A percentile compares a stretch with the other conserved stretches of the same genome.
These are phyloP conservation scores for Lactarius hengduanensis DNA, from an alignment of 768 basidiomycete genomes.

Conservation along the genomic window DNA sequence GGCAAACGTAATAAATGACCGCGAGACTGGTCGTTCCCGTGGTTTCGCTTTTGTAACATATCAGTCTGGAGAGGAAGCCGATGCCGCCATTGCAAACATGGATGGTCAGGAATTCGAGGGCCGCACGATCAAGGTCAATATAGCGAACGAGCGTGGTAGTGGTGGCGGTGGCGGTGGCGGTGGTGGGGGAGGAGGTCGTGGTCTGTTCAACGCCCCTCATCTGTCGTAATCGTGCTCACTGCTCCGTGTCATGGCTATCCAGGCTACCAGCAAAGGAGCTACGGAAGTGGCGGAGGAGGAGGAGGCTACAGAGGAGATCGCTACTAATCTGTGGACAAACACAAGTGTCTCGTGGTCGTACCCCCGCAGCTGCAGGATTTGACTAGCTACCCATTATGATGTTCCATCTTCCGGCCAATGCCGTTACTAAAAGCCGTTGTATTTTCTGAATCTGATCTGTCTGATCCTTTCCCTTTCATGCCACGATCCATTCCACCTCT, in stretches of 20 bases:
- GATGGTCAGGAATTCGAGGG: slow-evolving; percentile 95
- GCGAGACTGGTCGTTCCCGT: slow-evolving; percentile 93
- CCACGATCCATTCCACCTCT: neutral
- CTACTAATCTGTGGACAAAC: neutral
- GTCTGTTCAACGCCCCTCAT: slow-evolving; percentile 33
- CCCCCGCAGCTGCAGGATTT: neutral
- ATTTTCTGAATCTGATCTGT: neutral
- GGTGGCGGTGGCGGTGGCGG: slow-evolving; percentile 48
- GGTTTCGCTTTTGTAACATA: slow-evolving; percentile 95
- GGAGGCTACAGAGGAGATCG: neutral
- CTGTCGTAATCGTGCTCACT: neutral
- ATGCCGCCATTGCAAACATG: slow-evolving; percentile 68
- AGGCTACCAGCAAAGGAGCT: slow-evolving; percentile 27
- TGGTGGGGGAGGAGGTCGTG: slow-evolving; percentile 35
- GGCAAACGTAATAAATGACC: slow-evolving; percentile 98
- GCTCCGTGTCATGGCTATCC: neutral
- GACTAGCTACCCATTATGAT: neutral
- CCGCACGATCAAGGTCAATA: slow-evolving; percentile 82
- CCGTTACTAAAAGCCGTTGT: neutral
- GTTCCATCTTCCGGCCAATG: neutral
- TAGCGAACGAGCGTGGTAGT: slow-evolving; percentile 63
- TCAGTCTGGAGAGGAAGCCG: slow-evolving; percentile 58
- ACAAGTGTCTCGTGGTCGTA: neutral
- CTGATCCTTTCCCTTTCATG: neutral
- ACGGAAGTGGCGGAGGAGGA: slow-evolving; percentile 21